Conservation (phyloP, 345 rosid species). For the Combretum micranthum region DNA sequence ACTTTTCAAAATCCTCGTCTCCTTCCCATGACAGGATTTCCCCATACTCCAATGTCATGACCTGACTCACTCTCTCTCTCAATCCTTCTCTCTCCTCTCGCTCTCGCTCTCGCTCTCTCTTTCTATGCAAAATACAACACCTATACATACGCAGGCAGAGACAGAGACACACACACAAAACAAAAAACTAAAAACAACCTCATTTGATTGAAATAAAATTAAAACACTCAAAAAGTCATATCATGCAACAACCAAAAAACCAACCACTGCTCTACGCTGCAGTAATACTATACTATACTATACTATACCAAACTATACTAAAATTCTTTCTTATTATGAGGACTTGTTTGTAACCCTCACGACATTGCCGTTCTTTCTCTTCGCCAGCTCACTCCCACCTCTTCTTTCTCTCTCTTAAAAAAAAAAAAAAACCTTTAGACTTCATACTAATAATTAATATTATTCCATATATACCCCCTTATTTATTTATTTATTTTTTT, state of each 20-base stretch:
- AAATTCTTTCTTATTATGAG: too few species aligned
- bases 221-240: slow-evolving; percentile 8
- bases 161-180: slow-evolving; percentile 10
- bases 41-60: slow-evolving; percentile 18
- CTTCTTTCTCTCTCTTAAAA: slow-evolving; percentile 13
- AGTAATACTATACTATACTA: too few species aligned
- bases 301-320: too few species aligned
- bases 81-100: slow-evolving; percentile 10
- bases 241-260: slow-evolving; percentile 13
- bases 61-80: slow-evolving; percentile 7
- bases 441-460: too few species aligned
- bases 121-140: too few species aligned
- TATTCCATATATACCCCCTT: slow-evolving; percentile 47
- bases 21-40: slow-evolving; percentile 20
- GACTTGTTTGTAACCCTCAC: background rate
- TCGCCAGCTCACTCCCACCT: slow-evolving; percentile 1
- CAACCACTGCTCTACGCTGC: background rate
- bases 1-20: slow-evolving; percentile 30
- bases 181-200: too few species aligned
- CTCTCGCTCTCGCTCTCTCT: slow-evolving; percentile 8
- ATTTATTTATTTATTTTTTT: too few species aligned
- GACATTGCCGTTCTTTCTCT: slow-evolving; percentile 6
- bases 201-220: too few species aligned
- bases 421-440: too few species aligned
- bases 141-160: too few species aligned